phyloP scores from a whole-genome alignment of 495 filamentous ascomycete genomes.

The Neurospora tetrasperma region DNA sequence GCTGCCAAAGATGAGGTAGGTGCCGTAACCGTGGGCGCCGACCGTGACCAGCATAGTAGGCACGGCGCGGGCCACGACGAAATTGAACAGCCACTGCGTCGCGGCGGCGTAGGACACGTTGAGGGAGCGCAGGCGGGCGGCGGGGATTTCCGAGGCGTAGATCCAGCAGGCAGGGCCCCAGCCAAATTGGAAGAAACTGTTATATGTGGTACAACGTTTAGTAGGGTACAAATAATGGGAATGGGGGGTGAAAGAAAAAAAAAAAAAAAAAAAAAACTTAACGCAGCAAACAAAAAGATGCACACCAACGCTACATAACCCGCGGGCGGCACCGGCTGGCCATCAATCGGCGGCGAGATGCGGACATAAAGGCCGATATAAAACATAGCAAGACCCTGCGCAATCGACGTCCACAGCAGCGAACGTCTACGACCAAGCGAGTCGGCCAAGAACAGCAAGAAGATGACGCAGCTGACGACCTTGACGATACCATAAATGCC shows the following conservation, averaged over 20 bases:
- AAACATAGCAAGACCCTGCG: conserved; percentile 60
- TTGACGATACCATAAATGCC: conserved; percentile 44
- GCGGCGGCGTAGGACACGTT: conserved; percentile 61
- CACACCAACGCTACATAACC: conserved; percentile 61
- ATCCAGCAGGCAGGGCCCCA: conserved; percentile 78
- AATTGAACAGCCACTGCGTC: conserved; percentile 63
- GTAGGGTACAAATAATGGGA: neutral
- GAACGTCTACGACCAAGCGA: conserved; percentile 54
- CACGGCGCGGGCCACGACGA: conserved; percentile 54
- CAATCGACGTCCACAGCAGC: conserved; percentile 64
- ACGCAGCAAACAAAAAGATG: conserved; percentile 62
- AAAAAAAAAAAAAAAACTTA: conserved; percentile 6
- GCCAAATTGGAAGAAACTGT: conserved; percentile 61
- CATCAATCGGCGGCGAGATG: conserved; percentile 50
- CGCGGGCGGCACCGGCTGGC: conserved; percentile 24
- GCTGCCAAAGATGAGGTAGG: conserved; percentile 44
- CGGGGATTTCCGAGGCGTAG: conserved; percentile 64
- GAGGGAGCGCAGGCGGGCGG: conserved; percentile 57
- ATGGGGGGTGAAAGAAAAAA: neutral
- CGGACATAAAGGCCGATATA: conserved; percentile 75
- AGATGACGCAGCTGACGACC: conserved; percentile 28
- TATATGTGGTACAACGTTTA: neutral
- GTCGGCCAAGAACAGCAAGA: conserved; percentile 51
- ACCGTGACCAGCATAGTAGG: conserved; percentile 56
- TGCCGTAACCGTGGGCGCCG: conserved; percentile 51